A percentile compares a stretch with the other conserved stretches of the same genome.
Conservation (phyloP, 306 rosid species). For the Trichosanthes cucumerina region DNA sequence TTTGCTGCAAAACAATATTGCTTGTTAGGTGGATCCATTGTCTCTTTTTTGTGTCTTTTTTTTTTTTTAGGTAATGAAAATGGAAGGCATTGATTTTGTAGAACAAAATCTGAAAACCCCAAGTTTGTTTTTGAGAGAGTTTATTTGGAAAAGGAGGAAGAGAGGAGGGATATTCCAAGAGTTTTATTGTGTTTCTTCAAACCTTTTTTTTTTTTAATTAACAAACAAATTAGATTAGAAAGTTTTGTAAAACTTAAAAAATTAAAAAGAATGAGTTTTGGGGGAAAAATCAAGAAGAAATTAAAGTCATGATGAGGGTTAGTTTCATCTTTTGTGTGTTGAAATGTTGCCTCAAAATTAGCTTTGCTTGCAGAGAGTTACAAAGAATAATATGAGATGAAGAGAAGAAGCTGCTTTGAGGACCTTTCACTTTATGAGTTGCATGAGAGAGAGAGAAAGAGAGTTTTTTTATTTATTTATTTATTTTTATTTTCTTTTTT, state of each 20-base stretch:
- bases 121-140: not conserved
- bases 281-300: not conserved
- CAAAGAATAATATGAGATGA: constrained; percentile 71
- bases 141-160: not conserved
- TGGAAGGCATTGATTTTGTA: not conserved
- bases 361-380: constrained; percentile 85
- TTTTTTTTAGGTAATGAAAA: not conserved
- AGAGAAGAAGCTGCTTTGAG: constrained; percentile 1
- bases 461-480: not conserved
- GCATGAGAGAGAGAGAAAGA: constrained; percentile 26
- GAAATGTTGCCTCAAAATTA: constrained; percentile 36
- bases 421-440: constrained; percentile 46
- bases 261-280: not conserved
- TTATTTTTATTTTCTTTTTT: not conserved
- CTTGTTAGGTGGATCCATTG: constrained; percentile 2
- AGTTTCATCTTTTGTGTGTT: constrained; percentile 38
- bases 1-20: not conserved
- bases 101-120: not conserved
- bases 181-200: not conserved
- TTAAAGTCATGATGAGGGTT: constrained; percentile 17
- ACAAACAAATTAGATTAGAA: not conserved
- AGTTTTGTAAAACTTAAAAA: not conserved
- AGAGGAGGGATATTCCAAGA: not conserved
- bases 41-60: not conserved
- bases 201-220: not conserved